Conservation (phyloP, 306 rosid species). For the Malus asiatica region DNA sequence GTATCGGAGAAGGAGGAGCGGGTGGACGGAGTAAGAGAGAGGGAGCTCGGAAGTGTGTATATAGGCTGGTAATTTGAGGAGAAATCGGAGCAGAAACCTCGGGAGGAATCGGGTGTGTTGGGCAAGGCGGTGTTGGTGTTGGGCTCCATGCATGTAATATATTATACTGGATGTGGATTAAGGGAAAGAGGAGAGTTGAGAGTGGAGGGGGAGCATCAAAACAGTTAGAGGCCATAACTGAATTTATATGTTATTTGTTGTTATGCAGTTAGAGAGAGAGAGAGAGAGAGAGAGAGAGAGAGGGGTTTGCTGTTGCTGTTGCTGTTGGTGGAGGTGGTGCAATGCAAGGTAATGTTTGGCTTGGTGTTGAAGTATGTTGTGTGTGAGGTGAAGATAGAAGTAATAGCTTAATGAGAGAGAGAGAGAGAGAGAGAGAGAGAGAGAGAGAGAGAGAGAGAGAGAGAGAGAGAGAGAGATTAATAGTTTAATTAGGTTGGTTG, state of each 20-base stretch:
- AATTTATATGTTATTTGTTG: not conserved
- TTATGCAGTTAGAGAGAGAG: not conserved
- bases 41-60: slow-evolving; percentile 25
- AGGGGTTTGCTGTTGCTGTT: not conserved
- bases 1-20: slow-evolving; percentile 22
- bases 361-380: slow-evolving; percentile 31
- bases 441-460: too few relatives aligned
- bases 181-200: not conserved
- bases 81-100: slow-evolving; percentile 27
- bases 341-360: slow-evolving; percentile 17
- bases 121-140: slow-evolving; percentile 3
- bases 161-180: not conserved
- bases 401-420: too few relatives aligned
- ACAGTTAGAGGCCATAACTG: slow-evolving; percentile 24
- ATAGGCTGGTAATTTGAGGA: slow-evolving; percentile 33
- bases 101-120: not conserved
- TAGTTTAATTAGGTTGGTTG: not conserved
- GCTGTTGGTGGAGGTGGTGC: slow-evolving; percentile 9
- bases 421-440: too few relatives aligned
- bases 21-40: slow-evolving; percentile 41
- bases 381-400: slow-evolving; percentile 16
- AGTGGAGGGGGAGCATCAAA: slow-evolving; percentile 2
- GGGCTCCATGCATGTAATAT: slow-evolving; percentile 25
- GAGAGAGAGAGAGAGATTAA: too few relatives aligned
- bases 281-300: too few relatives aligned